Conservation (phyloP, 306 rosid genomes). For the Lathyrus oleraceus region DNA sequence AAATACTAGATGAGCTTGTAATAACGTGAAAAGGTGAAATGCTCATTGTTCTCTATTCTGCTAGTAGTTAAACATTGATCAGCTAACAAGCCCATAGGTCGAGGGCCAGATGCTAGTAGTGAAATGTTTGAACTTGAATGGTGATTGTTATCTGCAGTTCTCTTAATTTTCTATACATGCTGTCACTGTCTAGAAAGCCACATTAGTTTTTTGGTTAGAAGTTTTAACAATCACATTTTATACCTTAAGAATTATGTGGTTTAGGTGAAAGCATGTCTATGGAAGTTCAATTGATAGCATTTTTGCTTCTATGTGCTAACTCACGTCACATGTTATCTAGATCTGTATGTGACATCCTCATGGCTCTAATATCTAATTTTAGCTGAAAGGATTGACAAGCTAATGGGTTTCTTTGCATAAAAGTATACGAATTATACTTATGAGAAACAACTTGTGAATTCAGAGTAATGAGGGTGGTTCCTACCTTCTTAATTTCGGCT, state of each 20-base stretch:
- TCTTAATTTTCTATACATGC: background rate
- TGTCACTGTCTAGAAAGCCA: background rate
- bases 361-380: background rate
- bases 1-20: background rate
- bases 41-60: background rate
- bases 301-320: constrained; percentile 9
- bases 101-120: background rate
- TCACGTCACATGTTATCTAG: background rate
- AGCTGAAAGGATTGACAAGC: background rate
- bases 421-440: background rate
- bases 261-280: background rate
- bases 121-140: background rate
- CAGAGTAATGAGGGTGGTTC: background rate
- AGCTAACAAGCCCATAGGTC: constrained; percentile 2
- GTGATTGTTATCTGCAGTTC: constrained; percentile 6
- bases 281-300: constrained; percentile 25
- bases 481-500: background rate
- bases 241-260: constrained; percentile 19
- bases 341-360: background rate
- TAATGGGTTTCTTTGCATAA: background rate
- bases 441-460: background rate
- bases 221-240: constrained; percentile 19
- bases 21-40: constrained; percentile 3
- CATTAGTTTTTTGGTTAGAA: background rate
- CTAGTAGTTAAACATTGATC: background rate